Evolutionary conservation across 495 filamentous ascomycete genomes (phyloP).

Genomic region (Chlorociboria aeruginascens): DNA sequence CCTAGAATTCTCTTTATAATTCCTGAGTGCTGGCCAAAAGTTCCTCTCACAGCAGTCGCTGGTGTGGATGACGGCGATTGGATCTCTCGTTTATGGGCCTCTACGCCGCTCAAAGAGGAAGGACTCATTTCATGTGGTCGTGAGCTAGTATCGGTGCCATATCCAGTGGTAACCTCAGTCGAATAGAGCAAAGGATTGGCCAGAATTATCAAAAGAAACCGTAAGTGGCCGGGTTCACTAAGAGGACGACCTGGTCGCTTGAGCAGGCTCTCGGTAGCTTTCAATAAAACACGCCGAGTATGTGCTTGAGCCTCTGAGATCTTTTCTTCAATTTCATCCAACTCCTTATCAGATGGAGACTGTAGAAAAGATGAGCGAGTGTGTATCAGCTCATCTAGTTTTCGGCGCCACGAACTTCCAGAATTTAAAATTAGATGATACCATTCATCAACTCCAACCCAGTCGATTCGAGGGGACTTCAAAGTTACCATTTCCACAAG

Average conservation of each 20-base stretch:
- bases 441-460: constrained; percentile 60
- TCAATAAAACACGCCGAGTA: constrained; percentile 57
- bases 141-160: constrained; percentile 2
- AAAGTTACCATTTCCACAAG: constrained; percentile 34
- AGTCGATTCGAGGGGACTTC: constrained; percentile 64
- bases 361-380: constrained; percentile 6
- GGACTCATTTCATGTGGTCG: constrained; percentile 18
- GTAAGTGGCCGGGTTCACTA: constrained; percentile 54
- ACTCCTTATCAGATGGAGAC: constrained; percentile 18
- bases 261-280: constrained; percentile 73
- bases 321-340: constrained; percentile 44
- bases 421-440: constrained; percentile 59
- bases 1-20: constrained; percentile 83
- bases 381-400: constrained; percentile 30
- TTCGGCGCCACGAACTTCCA: constrained; percentile 47
- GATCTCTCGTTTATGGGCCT: neutral
- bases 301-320: constrained; percentile 57
- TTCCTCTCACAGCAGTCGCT: constrained; percentile 11
- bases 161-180: neutral
- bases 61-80: neutral
- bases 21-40: constrained; percentile 55
- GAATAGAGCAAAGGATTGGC: constrained; percentile 67
- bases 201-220: constrained; percentile 75
- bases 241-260: constrained; percentile 70
- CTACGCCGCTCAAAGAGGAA: neutral